These are phyloP conservation scores for Viola pubescens DNA, from an alignment of 441 rosid genomes.

Conservation along the genomic window DNA sequence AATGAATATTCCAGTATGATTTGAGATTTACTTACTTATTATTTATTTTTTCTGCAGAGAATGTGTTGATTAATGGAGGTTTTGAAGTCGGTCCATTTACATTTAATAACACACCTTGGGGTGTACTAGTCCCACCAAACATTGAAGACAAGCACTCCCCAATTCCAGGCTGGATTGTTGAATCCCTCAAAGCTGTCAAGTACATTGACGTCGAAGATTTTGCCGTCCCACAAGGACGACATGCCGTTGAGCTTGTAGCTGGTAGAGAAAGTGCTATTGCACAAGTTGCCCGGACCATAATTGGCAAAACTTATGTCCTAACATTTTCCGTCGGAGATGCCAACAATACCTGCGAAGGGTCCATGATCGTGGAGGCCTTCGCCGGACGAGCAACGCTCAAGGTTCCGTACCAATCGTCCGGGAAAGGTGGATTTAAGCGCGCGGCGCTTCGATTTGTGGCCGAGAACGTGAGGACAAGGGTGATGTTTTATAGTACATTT, in stretches of 20 bases:
- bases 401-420: conserved; percentile 51
- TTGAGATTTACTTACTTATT: background rate
- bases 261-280: conserved; percentile 78
- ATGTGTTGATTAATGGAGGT: conserved; percentile 59
- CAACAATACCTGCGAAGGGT: conserved; percentile 53
- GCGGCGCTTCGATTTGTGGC: conserved; percentile 54
- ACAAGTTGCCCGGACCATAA: conserved; percentile 42
- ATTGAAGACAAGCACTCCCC: conserved; percentile 82
- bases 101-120: conserved; percentile 66
- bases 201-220: conserved; percentile 61
- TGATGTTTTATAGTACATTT: conserved; percentile 64
- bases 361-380: conserved; percentile 64
- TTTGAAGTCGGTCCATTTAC: conserved; percentile 82
- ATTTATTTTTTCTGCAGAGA: conserved; percentile 33
- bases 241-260: conserved; percentile 66
- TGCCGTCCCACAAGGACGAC: conserved; percentile 49
- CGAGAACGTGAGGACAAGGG: conserved; percentile 36
- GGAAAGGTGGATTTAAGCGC: conserved; percentile 57
- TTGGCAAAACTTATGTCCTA: conserved; percentile 43
- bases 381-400: conserved; percentile 40
- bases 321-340: conserved; percentile 62
- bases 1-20: no score
- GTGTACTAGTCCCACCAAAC: conserved; percentile 78
- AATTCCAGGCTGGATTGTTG: conserved; percentile 80
- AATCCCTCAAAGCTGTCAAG: conserved; percentile 84